A percentile compares a stretch with the other conserved stretches of the same genome.
Evolutionary conservation across 352 stramenopile species (phyloP).

Genomic region (Discostella stelligera): DNA sequence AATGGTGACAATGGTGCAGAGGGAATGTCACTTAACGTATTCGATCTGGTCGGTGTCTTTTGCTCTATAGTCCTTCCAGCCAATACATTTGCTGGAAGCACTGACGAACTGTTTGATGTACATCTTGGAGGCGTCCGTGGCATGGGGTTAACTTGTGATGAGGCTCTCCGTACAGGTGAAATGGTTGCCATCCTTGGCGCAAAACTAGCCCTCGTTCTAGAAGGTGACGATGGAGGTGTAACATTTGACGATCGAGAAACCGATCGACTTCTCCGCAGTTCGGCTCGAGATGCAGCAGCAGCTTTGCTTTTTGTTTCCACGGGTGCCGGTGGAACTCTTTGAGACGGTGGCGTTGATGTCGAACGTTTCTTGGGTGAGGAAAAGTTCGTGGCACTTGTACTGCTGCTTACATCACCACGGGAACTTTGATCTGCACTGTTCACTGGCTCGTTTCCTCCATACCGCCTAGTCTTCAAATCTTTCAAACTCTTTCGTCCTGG

Average conservation of each 20-base stretch:
- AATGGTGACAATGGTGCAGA: slow-evolving; percentile 8
- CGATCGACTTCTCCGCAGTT: slow-evolving; percentile 7
- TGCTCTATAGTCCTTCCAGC: not conserved
- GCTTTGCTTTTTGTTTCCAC: not conserved
- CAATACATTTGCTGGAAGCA: not conserved
- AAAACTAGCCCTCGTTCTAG: not conserved
- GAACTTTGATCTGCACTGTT: not conserved
- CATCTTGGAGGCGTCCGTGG: not conserved
- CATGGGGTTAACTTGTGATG: not conserved
- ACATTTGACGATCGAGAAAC: not conserved
- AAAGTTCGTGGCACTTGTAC: not conserved
- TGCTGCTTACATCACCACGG: not conserved
- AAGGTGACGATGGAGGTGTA: not conserved
- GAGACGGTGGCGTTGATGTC: not conserved
- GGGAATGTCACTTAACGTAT: not conserved
- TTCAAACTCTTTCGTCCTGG: slow-evolving; percentile 1
- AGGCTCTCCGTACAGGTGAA: not conserved
- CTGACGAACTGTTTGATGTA: not conserved
- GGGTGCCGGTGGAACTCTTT: not conserved
- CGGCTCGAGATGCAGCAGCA: not conserved
- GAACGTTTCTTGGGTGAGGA: not conserved
- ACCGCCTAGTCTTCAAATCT: no score
- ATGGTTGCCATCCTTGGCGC: not conserved
- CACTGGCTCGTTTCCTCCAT: not conserved
- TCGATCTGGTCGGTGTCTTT: slow-evolving; percentile 3